A percentile compares a stretch with the other conserved stretches of the same genome.
Evolutionary conservation across 805 yeast species (phyloP).

Genomic region (Wickerhamiella parazyma): DNA sequence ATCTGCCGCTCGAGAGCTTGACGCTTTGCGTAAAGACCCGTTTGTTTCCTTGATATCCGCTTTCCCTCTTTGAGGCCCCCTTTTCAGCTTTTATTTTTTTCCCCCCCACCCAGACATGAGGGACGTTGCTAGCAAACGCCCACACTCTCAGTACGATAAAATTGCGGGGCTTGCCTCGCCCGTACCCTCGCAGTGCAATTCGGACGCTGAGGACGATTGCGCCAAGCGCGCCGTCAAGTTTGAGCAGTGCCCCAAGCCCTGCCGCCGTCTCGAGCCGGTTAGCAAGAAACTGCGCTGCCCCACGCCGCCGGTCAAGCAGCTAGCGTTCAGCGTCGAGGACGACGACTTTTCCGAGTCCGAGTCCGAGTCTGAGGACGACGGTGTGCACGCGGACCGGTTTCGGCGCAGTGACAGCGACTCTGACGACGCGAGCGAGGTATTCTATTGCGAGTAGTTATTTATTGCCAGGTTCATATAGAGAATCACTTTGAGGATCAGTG

Average conservation of each 20-base stretch:
- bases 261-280: conserved; percentile 4
- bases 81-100: neutral
- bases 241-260: conserved; percentile 7
- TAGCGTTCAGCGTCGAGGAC: neutral
- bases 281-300: conserved; percentile 5
- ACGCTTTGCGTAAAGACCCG: neutral
- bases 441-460: conserved; percentile 4
- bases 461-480: too few species aligned
- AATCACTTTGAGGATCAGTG: too few species aligned
- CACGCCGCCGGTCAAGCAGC: conserved; percentile 6
- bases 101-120: neutral
- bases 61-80: neutral
- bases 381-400: conserved; percentile 6
- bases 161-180: conserved; percentile 7
- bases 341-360: conserved; percentile 1
- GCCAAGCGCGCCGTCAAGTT: conserved; percentile 4
- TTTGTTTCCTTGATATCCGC: neutral
- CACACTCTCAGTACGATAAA: neutral
- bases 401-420: conserved; percentile 6
- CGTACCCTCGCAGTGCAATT: neutral
- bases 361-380: neutral
- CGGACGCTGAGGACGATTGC: conserved; percentile 6
- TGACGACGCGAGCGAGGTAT: conserved; percentile 3
- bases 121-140: neutral
- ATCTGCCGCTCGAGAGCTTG: neutral